Conservation (phyloP, 106 monocot genomes). For the Alisma plantagoaquatica region DNA sequence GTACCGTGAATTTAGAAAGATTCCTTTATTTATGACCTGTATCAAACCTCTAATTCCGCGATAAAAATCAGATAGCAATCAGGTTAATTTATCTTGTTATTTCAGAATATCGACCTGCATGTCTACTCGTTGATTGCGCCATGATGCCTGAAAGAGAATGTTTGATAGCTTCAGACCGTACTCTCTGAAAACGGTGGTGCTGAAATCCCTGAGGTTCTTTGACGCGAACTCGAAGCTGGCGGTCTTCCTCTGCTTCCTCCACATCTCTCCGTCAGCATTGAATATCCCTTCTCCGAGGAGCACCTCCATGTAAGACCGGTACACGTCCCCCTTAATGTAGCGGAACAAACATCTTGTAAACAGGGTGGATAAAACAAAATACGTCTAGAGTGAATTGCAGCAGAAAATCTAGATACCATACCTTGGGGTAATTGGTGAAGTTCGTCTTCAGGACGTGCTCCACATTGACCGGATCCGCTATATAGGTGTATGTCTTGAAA, state of each 20-base stretch:
- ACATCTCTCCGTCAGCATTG: constrained; percentile 75
- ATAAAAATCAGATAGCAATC: neutral
- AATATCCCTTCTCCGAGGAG: constrained; percentile 80
- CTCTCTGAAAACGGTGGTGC: constrained; percentile 77
- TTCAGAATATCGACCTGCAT: constrained; percentile 47
- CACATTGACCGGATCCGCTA: constrained; percentile 67
- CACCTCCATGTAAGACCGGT: constrained; percentile 61
- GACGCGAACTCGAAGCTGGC: constrained; percentile 90
- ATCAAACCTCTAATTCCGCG: no score
- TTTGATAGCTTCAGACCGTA: constrained; percentile 56
- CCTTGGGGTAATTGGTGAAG: constrained; percentile 81
- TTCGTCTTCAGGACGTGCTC: constrained; percentile 73
- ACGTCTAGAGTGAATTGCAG: no score
- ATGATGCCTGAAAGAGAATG: constrained; percentile 48
- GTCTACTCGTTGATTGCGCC: constrained; percentile 27
- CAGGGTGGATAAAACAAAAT: no score
- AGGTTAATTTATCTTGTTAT: neutral
- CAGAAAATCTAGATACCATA: constrained; percentile 8
- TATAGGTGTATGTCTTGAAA: constrained; percentile 67
- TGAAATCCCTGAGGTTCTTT: constrained; percentile 80
- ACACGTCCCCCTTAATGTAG: constrained; percentile 61
- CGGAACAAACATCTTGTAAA: no score
- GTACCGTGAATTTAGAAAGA: neutral
- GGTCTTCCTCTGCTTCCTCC: constrained; percentile 76
- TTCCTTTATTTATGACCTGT: no score